These are phyloP conservation scores for Cytospora piceae DNA, from an alignment of 2,329 filamentous ascomycete species.

Conservation along the genomic window DNA sequence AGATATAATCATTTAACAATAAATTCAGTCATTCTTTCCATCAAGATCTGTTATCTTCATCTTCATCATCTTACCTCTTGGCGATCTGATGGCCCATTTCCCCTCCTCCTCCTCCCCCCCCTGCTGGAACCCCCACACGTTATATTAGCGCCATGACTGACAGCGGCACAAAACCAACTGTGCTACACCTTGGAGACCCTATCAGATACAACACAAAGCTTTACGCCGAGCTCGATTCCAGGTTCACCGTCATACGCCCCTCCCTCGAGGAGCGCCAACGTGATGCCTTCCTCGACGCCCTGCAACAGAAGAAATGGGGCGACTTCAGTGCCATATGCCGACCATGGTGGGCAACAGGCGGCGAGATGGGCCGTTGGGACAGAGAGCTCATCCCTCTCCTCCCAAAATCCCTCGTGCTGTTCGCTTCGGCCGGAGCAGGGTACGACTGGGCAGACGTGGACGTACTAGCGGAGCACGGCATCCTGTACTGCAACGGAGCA, in stretches of 20 bases:
- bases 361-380: constrained; percentile 70
- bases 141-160: neutral
- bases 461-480: constrained; percentile 39
- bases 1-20: neutral
- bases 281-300: constrained; percentile 42
- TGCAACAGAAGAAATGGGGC: constrained; percentile 46
- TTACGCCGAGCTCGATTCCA: constrained; percentile 38
- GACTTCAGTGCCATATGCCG: constrained; percentile 52
- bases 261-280: constrained; percentile 44
- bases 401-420: constrained; percentile 64
- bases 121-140: neutral
- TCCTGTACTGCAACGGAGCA: constrained; percentile 67
- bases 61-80: neutral
- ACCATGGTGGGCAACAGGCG: constrained; percentile 67
- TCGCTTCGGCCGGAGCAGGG: constrained; percentile 63
- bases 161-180: constrained; percentile 30
- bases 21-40: no score
- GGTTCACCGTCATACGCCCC: constrained; percentile 42
- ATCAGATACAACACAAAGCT: constrained; percentile 39
- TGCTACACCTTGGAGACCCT: constrained; percentile 41
- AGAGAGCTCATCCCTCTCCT: constrained; percentile 44
- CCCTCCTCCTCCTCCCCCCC: neutral
- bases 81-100: neutral
- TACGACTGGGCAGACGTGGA: constrained; percentile 61
- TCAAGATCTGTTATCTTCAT: neutral